Percentiles rank a stretch among this genome's conserved stretches.
These are phyloP conservation scores for Verbena officinalis DNA, from an alignment of 257 asterid genomes.

Conservation along the genomic window DNA sequence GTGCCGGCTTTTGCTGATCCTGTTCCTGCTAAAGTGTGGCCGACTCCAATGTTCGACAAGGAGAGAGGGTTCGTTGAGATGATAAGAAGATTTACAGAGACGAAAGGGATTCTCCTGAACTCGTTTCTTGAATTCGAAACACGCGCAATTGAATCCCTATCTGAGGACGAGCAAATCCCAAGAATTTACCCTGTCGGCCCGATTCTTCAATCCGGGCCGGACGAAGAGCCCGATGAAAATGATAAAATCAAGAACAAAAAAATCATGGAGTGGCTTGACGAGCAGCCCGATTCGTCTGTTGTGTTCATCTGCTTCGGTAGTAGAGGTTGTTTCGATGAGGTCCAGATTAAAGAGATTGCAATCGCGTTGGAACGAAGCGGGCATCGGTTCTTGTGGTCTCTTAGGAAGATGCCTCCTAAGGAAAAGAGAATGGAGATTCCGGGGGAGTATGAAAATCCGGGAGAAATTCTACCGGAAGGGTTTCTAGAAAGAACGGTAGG, in stretches of 20 bases:
- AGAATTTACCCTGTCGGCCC: slow-evolving; percentile 47
- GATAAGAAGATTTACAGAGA: slow-evolving; percentile 18
- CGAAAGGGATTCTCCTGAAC: slow-evolving; percentile 44
- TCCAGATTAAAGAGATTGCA: slow-evolving; percentile 43
- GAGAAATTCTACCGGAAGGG: slow-evolving; percentile 34
- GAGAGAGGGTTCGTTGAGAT: background rate
- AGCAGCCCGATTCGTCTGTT: slow-evolving; percentile 37
- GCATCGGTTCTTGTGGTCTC: slow-evolving; percentile 42
- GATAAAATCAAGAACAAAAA: background rate
- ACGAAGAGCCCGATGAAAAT: background rate
- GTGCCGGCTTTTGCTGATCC: background rate
- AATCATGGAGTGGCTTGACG: slow-evolving; percentile 38
- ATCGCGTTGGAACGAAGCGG: slow-evolving; percentile 40
- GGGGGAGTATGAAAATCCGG: slow-evolving; percentile 28
- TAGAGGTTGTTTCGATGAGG: slow-evolving; percentile 19
- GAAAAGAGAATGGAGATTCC: slow-evolving; percentile 8
- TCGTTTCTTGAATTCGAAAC: slow-evolving; percentile 39
- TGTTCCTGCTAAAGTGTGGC: slow-evolving; percentile 15
- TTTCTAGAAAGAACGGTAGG: slow-evolving; percentile 34
- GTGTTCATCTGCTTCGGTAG: slow-evolving; percentile 51
- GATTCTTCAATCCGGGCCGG: slow-evolving; percentile 14
- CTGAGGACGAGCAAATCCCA: slow-evolving; percentile 24
- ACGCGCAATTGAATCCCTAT: slow-evolving; percentile 26
- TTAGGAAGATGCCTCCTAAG: slow-evolving; percentile 38
- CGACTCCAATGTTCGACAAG: background rate